Evolutionary conservation across 2,329 filamentous ascomycete species (phyloP).

Genomic region (Aspergillus sp.): DNA sequence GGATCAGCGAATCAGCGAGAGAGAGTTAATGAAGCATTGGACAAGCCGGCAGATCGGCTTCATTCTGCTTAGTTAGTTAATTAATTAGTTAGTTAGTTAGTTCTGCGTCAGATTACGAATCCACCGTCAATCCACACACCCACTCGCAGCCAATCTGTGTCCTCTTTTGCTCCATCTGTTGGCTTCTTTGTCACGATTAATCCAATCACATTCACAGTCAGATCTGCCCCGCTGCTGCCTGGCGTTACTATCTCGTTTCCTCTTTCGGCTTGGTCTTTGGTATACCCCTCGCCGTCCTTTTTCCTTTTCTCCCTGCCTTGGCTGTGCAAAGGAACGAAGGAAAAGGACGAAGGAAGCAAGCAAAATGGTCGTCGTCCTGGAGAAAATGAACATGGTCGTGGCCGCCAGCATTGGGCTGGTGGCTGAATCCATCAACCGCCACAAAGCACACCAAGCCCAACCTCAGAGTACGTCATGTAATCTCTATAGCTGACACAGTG

Average conservation of each 20-base stretch:
- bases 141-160: no score
- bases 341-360: background rate
- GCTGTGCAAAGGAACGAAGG: background rate
- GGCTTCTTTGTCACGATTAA: background rate
- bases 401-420: background rate
- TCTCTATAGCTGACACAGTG: no score
- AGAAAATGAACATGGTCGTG: background rate
- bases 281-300: background rate
- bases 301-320: background rate
- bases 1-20: no score
- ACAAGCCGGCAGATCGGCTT: no score
- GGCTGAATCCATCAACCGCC: background rate
- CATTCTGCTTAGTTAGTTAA: no score
- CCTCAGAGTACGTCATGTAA: background rate
- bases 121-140: no score
- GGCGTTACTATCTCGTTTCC: background rate
- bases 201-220: background rate
- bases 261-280: background rate
- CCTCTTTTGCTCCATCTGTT: no score
- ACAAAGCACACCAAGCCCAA: background rate
- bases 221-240: background rate
- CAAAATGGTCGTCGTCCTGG: background rate
- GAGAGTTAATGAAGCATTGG: no score
- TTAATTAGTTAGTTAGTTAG: no score
- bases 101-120: no score